Evolutionary conservation across 1,284 basidiomycete genomes (phyloP), one percentile per base, ranked within the genome.

Genomic region (Ganoderma multipileum): DNA sequence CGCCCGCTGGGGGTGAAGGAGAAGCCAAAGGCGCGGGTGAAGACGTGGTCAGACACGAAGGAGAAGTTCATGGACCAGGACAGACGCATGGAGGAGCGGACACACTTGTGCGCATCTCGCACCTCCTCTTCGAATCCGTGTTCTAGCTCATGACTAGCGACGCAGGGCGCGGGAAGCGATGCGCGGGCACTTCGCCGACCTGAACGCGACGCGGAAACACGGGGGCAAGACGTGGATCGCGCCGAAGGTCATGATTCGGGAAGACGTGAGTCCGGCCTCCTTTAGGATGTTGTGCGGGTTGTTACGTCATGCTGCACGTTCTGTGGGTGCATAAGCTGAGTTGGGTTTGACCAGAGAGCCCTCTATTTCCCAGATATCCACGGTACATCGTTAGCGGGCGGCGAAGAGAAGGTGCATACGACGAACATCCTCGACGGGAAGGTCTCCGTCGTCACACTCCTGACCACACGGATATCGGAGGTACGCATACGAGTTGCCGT

Each of bases 141-240:
- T 18, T 60, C 28, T 44, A 44, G 6, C 62, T 65, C 69, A 26
- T 12, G 20, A 38, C 2, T 36, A 7, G n/a, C 1, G 39, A 41
- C 30, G 5, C 73, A 97, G 95, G 71, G 88, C 98, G 65, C 92
- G 95, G 75, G 91, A 97, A 81, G 94, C 92, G 0, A 89, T 89
- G 18, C 92, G 91, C 75, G 96, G 96, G 0, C 98, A 99, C 80
- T 99, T 96, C 76, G 87, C 94, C 73, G 97, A 99, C 77, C 86
- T 94, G 67, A 95, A 95, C 76, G 89, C 91, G 73, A 92, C 95
- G 20, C 84, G 91, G 64, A 87, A 87, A 52, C 88, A 95, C 74
- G 96, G 96, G 9, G 97, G 97, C 26, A 99, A 99, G 83, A 93
- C 94, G 12, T 99, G 96, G 96, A 88, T 97, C 65, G 96, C 95